phyloP scores from a whole-genome alignment of 352 stramenopile genomes.

The Elongisporangium senticosum region DNA sequence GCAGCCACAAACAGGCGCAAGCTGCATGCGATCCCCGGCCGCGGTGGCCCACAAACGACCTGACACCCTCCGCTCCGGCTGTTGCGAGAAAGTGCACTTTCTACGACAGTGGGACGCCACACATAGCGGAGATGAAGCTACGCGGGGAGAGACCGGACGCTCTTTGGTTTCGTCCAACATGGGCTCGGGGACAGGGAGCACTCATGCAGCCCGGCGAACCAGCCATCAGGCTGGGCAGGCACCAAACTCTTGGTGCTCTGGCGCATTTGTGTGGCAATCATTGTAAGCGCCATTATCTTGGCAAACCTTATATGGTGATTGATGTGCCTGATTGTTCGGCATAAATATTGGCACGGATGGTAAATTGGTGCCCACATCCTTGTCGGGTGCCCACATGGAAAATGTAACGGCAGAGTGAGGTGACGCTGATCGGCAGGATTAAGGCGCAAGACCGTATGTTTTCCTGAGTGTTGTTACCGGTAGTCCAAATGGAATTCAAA shows the following conservation, averaged over 20 bases:
- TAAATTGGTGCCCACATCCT: not conserved
- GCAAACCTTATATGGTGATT: not conserved
- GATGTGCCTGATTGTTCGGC: not conserved
- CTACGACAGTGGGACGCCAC: not conserved
- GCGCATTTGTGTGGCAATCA: not conserved
- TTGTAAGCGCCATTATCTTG: not conserved
- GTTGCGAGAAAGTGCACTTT: not conserved
- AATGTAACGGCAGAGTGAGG: not conserved
- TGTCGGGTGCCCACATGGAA: not conserved
- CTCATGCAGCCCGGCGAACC: not conserved
- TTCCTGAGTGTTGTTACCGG: not conserved
- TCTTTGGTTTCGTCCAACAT: not conserved
- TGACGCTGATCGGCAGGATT: not conserved
- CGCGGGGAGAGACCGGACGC: not conserved
- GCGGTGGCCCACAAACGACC: not conserved
- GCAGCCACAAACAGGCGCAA: slow-evolving; percentile 1
- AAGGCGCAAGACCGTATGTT: not conserved
- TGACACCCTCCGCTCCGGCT: not conserved
- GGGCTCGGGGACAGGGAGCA: not conserved
- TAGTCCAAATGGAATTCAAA: too few relatives aligned
- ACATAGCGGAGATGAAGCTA: not conserved
- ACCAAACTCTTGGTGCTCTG: not conserved
- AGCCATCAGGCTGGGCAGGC: not conserved
- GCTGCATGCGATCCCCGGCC: not conserved
- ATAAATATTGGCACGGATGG: not conserved